phyloP scores from a whole-genome alignment of 768 basidiomycete genomes.

The Kwoniella europaea region DNA sequence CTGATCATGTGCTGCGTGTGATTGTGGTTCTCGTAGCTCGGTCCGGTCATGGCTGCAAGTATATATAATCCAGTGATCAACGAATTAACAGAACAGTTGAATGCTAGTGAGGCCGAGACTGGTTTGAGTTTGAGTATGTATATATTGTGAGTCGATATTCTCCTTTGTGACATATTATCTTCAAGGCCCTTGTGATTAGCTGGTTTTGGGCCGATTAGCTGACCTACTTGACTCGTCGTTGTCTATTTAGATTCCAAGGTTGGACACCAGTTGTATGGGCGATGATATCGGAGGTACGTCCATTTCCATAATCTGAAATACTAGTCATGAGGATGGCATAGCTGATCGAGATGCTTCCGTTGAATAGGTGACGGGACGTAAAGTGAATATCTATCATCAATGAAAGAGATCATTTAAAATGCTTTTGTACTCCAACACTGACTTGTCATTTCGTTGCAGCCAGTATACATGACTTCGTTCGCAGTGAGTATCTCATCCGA shows the following conservation, averaged over 20 bases:
- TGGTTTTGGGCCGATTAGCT: background rate
- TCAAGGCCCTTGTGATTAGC: too few species aligned
- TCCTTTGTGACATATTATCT: too few species aligned
- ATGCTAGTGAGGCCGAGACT: conserved; percentile 54
- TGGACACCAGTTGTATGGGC: conserved; percentile 52
- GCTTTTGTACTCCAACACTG: background rate
- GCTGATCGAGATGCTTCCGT: conserved; percentile 17
- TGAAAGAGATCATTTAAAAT: too few species aligned
- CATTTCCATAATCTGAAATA: background rate
- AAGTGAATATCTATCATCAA: conserved; percentile 23
- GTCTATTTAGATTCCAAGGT: conserved; percentile 38
- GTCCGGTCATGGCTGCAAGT: conserved; percentile 55
- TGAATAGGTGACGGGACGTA: conserved; percentile 45
- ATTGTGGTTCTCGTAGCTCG: conserved; percentile 36
- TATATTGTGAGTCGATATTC: conserved; percentile 48
- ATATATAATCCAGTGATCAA: conserved; percentile 59
- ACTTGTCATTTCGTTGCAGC: conserved; percentile 12
- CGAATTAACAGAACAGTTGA: conserved; percentile 50
- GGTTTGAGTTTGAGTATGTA: conserved; percentile 56
- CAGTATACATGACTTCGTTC: conserved; percentile 53
- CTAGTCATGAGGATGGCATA: background rate
- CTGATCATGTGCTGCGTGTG: too few species aligned
- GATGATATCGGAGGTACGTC: conserved; percentile 45
- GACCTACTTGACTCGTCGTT: background rate
- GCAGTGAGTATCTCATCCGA: conserved; percentile 36